These are phyloP conservation scores for Pseudogymnoascus sp. DNA, from an alignment of 2,329 filamentous ascomycete genomes.

Conservation along the genomic window DNA sequence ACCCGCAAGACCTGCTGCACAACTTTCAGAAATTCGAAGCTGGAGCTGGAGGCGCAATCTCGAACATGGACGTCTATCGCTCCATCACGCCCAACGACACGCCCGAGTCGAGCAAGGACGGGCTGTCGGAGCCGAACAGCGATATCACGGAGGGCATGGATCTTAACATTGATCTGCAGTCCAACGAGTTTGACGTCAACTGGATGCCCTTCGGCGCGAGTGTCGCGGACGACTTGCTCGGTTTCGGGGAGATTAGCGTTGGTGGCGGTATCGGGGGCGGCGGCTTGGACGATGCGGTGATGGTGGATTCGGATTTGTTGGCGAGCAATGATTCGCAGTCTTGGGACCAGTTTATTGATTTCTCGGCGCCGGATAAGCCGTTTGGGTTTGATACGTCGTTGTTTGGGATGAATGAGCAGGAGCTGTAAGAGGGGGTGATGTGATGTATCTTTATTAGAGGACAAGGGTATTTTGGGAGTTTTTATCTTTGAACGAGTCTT, in stretches of 20 bases:
- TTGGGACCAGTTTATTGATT: conserved; percentile 43
- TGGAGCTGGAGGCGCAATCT: conserved; percentile 40
- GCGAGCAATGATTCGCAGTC: conserved; percentile 24
- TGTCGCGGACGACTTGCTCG: conserved; percentile 37
- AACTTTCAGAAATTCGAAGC: conserved; percentile 35
- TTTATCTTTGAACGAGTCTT: too few species aligned
- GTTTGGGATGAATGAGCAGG: conserved; percentile 33
- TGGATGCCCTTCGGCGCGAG: conserved; percentile 38
- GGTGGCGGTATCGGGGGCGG: conserved; percentile 24
- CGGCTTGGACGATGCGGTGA: conserved; percentile 20
- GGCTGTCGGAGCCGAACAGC: conserved; percentile 51
- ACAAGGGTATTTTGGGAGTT: conserved; percentile 13
- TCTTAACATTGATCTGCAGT: conserved; percentile 44
- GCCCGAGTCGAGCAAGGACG: conserved; percentile 55
- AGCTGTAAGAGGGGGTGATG: conserved; percentile 2
- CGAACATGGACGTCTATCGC: conserved; percentile 46
- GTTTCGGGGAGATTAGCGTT: conserved; percentile 33
- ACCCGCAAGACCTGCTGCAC: conserved; percentile 43
- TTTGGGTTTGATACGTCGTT: conserved; percentile 43
- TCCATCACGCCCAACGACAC: conserved; percentile 54
- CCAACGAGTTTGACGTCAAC: conserved; percentile 23
- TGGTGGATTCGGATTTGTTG: conserved; percentile 23
- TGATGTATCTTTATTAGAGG: conserved; percentile 13
- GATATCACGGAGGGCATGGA: conserved; percentile 49
- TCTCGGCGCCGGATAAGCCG: conserved; percentile 42